A percentile compares a stretch with the other conserved stretches of the same genome.
Evolutionary conservation across 345 rosid genomes (phyloP).

Genomic region (Sonneratia caseolaris): DNA sequence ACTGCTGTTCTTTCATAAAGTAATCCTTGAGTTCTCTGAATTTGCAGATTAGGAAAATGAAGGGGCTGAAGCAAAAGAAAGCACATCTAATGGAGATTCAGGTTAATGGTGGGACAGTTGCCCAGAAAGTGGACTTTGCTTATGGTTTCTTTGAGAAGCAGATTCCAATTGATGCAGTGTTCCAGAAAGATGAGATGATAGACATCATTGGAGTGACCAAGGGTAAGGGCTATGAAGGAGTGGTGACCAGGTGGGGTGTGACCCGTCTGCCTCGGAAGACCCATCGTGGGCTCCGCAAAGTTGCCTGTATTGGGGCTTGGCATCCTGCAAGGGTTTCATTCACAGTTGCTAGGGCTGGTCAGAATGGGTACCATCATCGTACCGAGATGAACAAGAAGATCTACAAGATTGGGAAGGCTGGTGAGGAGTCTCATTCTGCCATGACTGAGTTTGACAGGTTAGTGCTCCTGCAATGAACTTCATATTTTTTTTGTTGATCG

Average conservation of each 20-base stretch:
- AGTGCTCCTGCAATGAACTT: neutral
- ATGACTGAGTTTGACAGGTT: slow-evolving; percentile 81
- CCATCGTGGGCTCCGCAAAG: slow-evolving; percentile 91
- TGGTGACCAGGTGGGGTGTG: slow-evolving; percentile 92
- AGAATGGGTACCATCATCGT: slow-evolving; percentile 88
- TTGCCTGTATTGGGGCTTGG: slow-evolving; percentile 98
- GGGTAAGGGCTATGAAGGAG: slow-evolving; percentile 93
- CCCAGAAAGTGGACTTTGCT: slow-evolving; percentile 74
- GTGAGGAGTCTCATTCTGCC: slow-evolving; percentile 67
- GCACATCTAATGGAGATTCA: slow-evolving; percentile 91
- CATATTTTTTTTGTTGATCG: neutral
- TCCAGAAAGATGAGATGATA: slow-evolving; percentile 93
- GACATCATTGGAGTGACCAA: slow-evolving; percentile 85
- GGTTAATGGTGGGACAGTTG: slow-evolving; percentile 71
- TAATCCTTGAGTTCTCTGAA: neutral
- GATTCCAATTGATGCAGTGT: slow-evolving; percentile 64
- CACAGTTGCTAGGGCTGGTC: slow-evolving; percentile 96
- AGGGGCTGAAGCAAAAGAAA: slow-evolving; percentile 88
- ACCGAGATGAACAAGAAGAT: slow-evolving; percentile 90
- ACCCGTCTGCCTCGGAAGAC: slow-evolving; percentile 94
- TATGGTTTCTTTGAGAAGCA: slow-evolving; percentile 81
- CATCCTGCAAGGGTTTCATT: slow-evolving; percentile 97
- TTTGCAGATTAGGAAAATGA: slow-evolving; percentile 66
- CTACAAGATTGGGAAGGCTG: slow-evolving; percentile 68
- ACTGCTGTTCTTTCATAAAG: neutral